Evolutionary conservation across 2,329 filamentous ascomycete species (phyloP), one percentile per base, ranked within the genome.

Genomic region (Ceratocystis cubensis): DNA sequence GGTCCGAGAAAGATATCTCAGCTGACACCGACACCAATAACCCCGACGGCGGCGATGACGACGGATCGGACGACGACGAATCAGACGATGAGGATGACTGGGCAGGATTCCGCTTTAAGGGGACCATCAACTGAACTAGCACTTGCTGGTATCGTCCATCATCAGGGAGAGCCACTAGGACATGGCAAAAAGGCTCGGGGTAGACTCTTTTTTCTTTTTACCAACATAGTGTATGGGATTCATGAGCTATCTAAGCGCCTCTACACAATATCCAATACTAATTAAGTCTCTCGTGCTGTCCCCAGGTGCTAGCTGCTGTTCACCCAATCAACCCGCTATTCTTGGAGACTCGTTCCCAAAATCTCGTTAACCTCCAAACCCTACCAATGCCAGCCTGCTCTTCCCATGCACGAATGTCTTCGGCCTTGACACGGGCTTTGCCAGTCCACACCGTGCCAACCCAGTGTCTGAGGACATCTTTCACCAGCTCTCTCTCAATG

Each of bases 401-500:
- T 69, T 84, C 79, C 73, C 76, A 78, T 68, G 71, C 72, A 69
- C 74, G 76, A 28, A 81, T 74, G 65, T 77, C 75, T 71, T 84
- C 78, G 70, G 78, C 78, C 59, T 78, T 75, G 72, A 80, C 77
- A 65, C 74, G 75, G 2, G 84, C 81, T 73, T 83, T 78, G 22
- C 81, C 75, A 50, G 74, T 77, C 81, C 81, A 84, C 30, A 82
- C 81, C n/a, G 73, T 76, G 37, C 81, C 86, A 1, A 89, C 79
- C 84, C 86, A 89, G 13, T 80, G 78, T 46, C 86, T 76, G 68
- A 90, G 74, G 17, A 80, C 80, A 71, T 89, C 86, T 72, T 88
- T 89, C 56, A 89, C 78, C 68, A 79, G 79, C 75, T 89, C 85
- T 70, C 81, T 81, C 75, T 89, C 87, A 17, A 89, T 79, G 13